Evolutionary conservation across 176 grass and related monocot species (phyloP).

Genomic region (Eragrostis curvula): DNA sequence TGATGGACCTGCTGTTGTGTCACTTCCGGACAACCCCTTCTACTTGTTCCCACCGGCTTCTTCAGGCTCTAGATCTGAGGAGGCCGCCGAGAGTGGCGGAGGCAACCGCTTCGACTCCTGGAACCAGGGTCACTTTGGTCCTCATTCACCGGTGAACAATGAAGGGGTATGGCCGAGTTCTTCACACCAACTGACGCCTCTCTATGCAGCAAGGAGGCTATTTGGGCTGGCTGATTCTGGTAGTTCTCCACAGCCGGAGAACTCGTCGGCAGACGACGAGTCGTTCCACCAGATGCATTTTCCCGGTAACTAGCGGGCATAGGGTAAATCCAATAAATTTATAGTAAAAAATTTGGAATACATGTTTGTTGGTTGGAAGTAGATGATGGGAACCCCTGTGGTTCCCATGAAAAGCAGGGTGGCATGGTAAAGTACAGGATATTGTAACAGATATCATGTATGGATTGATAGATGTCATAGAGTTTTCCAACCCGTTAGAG

Average conservation of each 20-base stretch:
- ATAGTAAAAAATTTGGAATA: not conserved
- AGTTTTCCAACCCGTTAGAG: too few relatives aligned
- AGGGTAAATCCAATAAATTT: not conserved
- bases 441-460: not conserved
- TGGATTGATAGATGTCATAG: too few relatives aligned
- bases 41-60: constrained; percentile 48
- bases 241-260: constrained; percentile 25
- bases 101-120: constrained; percentile 57
- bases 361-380: constrained; percentile 19
- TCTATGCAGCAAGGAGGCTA: constrained; percentile 21
- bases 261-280: not conserved
- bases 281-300: not conserved
- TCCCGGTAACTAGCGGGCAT: constrained; percentile 18
- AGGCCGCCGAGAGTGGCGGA: constrained; percentile 38
- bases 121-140: constrained; percentile 56
- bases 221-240: constrained; percentile 19
- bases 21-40: constrained; percentile 33
- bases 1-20: constrained; percentile 22
- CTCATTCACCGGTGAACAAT: constrained; percentile 53
- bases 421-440: constrained; percentile 4
- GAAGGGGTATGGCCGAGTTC: constrained; percentile 58
- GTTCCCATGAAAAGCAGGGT: not conserved
- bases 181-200: constrained; percentile 30
- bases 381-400: not conserved
- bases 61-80: constrained; percentile 35